Conservation (phyloP, 2,329 filamentous ascomycete species). For the Nectriaceae sp. region DNA sequence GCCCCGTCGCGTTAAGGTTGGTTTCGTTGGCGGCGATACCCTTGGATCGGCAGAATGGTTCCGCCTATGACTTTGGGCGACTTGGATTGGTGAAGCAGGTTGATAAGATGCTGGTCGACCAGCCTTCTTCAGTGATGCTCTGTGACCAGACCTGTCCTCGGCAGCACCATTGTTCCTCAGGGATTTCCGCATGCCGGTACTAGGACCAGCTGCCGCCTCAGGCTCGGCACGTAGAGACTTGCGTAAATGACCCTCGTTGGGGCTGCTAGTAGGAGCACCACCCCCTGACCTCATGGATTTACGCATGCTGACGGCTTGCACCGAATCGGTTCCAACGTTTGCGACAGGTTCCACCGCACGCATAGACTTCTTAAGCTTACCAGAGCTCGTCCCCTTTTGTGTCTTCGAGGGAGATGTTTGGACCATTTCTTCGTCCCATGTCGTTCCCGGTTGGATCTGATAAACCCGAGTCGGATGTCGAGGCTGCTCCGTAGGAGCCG, state of each 20-base stretch:
- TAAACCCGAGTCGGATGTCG: slow-evolving; percentile 33
- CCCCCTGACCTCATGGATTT: slow-evolving; percentile 34
- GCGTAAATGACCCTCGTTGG: slow-evolving; percentile 17
- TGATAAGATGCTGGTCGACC: slow-evolving; percentile 35
- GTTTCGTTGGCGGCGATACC: slow-evolving; percentile 24
- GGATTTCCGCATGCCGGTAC: slow-evolving; percentile 25
- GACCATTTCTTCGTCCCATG: slow-evolving; percentile 25
- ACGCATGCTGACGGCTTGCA: slow-evolving; percentile 31
- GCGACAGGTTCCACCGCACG: slow-evolving; percentile 34
- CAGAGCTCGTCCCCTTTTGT: too few relatives aligned
- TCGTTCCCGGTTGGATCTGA: slow-evolving; percentile 41
- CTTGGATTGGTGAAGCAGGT: slow-evolving; percentile 14
- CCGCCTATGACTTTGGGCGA: slow-evolving; percentile 21
- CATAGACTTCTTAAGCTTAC: slow-evolving; percentile 52
- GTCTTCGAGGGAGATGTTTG: slow-evolving; percentile 8
- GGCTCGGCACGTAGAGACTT: slow-evolving; percentile 24
- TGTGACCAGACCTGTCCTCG: slow-evolving; percentile 7
- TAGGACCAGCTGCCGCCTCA: slow-evolving; percentile 6
- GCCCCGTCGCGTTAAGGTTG: slow-evolving; percentile 50
- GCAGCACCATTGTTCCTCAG: slow-evolving; percentile 18
- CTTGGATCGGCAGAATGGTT: slow-evolving; percentile 28
- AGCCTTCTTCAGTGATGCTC: slow-evolving; percentile 6
- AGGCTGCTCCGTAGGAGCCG: slow-evolving; percentile 8
- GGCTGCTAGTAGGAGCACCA: slow-evolving; percentile 2
- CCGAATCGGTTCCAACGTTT: slow-evolving; percentile 8